Evolutionary conservation across 495 filamentous ascomycete species (phyloP), one percentile per base, ranked within the genome.

Genomic region (Penicillium lagena): DNA sequence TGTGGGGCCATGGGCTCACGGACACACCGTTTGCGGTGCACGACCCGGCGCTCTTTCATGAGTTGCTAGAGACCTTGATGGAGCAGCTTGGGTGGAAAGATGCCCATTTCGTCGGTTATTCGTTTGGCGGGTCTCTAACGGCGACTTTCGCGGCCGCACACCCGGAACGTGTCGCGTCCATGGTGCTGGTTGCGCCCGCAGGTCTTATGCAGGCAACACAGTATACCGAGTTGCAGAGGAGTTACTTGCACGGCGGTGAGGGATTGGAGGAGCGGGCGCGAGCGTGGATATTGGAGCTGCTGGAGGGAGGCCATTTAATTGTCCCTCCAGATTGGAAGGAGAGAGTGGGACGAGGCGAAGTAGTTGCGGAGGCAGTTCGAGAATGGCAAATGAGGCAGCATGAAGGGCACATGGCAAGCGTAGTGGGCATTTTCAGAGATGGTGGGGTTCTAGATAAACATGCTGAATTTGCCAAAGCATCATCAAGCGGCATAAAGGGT

Each of bases 331-430:
- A 67, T 45, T 75, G 71, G 71, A 50, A 60, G 51, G 64, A 72
- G 51, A 66, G 64, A 27, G 61, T 72, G 30, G 42, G 9, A 12
- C 46, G 56, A 12, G 66, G 68, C 11, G 67, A 70, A 29, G 55
- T 74, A 7, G 73, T 75, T 31, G 62, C 66, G 0, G 62, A 71
- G 49, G 71, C 71, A 11, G 54, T 76, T 34, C 49, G 63, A 10
- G 64, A 63, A 1, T 76, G 73, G 73, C 46, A 75, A 47, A 46
- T 63, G 43, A 57, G 43, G 35, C 50, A 68, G 29, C 73, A 76
- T 56, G 28, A 44, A 6, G 73, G 73, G 0, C 64, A 74, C 47
- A 10, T 46, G 12, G 58, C 67, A 9, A 72, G 68, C 44, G 64
- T 76, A 10, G 53, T 71, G 37, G 66, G 50, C 15, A 61, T 73